These are phyloP conservation scores for Annona cherimola DNA, from an alignment of 164 flowering plant species.

Conservation along the genomic window DNA sequence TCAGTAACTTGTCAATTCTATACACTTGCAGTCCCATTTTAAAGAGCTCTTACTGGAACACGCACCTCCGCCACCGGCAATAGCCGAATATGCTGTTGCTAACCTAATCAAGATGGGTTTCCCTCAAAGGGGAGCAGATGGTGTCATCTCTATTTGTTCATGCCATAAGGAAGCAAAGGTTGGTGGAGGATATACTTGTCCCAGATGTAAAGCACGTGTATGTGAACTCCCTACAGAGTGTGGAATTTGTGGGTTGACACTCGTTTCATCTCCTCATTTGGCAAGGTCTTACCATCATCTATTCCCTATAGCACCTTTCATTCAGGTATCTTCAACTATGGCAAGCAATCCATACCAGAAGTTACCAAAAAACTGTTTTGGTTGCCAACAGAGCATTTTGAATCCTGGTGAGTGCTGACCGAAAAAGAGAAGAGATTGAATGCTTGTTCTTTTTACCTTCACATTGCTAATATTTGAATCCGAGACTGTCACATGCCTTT, in stretches of 20 bases:
- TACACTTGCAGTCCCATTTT: slow-evolving; percentile 57
- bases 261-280: slow-evolving; percentile 95
- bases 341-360: slow-evolving; percentile 25
- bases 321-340: slow-evolving; percentile 50
- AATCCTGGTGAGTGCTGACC: slow-evolving; percentile 42
- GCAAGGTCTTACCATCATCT: slow-evolving; percentile 98
- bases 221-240: slow-evolving; percentile 95
- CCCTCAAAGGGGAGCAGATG: slow-evolving; percentile 94
- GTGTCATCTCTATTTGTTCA: slow-evolving; percentile 79
- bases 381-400: slow-evolving; percentile 71
- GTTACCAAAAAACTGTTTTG: slow-evolving; percentile 57
- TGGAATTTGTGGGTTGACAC: slow-evolving; percentile 85
- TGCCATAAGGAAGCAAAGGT: slow-evolving; percentile 88
- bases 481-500: no score
- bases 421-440: no score
- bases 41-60: slow-evolving; percentile 83
- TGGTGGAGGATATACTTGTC: slow-evolving; percentile 94
- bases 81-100: slow-evolving; percentile 87
- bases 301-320: slow-evolving; percentile 76
- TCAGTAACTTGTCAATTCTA: neutral
- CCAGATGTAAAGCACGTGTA: slow-evolving; percentile 92
- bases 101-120: slow-evolving; percentile 95
- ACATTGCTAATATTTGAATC: no score
- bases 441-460: no score
- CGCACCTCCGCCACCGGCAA: slow-evolving; percentile 97